Evolutionary conservation across 2,329 filamentous ascomycete species (phyloP).

Genomic region (Dothistroma pini): DNA sequence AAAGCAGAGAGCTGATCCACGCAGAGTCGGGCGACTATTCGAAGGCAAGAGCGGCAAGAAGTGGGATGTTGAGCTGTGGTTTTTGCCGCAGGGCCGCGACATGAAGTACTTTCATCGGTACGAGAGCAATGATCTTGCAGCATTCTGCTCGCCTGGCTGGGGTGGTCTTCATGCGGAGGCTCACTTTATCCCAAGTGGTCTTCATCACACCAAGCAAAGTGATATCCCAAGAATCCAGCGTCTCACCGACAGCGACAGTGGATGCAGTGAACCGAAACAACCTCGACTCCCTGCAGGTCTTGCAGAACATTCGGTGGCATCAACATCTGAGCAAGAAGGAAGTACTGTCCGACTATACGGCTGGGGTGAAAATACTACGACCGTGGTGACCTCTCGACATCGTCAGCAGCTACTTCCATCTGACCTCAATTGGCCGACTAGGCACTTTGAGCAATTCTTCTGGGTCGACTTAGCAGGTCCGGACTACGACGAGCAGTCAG

Average conservation of each 20-base stretch:
- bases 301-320: neutral
- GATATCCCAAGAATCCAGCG: neutral
- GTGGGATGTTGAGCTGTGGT: neutral
- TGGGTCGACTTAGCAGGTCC: neutral
- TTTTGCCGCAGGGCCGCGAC: neutral
- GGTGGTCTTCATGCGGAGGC: constrained; percentile 1
- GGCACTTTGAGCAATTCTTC: neutral
- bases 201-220: neutral
- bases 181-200: neutral
- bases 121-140: neutral
- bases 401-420: neutral
- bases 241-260: neutral
- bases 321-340: neutral
- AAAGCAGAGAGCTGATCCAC: neutral
- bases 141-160: neutral
- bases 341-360: neutral
- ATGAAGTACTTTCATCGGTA: neutral
- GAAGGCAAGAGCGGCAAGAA: neutral
- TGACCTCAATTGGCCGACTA: neutral
- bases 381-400: neutral
- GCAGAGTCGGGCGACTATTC: neutral
- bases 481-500: neutral
- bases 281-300: no score
- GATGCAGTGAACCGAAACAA: neutral
- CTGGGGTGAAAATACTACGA: neutral